A percentile compares a stretch with the other conserved stretches of the same genome.
Evolutionary conservation across 176 grass and related monocot genomes (phyloP).

Genomic region (Zea mays): DNA sequence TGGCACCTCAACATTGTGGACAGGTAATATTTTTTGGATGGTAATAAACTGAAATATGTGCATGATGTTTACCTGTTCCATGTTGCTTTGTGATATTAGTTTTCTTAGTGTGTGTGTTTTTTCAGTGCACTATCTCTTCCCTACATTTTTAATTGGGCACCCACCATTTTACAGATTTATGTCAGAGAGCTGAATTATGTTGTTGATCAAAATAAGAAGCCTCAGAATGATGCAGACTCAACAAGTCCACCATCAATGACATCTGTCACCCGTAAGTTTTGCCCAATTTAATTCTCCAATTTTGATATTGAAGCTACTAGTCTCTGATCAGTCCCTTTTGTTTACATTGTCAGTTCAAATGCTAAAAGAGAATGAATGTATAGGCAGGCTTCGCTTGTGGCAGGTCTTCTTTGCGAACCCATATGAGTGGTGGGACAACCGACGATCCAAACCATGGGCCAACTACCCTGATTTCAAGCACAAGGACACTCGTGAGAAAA

Average conservation of each 20-base stretch:
- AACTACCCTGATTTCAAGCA: slow-evolving; percentile 46
- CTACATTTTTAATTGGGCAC: not conserved
- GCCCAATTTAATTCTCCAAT: not conserved
- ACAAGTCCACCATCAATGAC: slow-evolving; percentile 5
- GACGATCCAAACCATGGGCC: slow-evolving; percentile 29
- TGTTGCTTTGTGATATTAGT: not conserved
- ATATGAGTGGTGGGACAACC: slow-evolving; percentile 74
- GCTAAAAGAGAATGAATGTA: slow-evolving; percentile 19
- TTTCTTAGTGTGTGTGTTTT: not conserved
- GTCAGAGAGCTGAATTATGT: slow-evolving; percentile 62
- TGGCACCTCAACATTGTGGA: not conserved
- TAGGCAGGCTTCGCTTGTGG: slow-evolving; percentile 51
- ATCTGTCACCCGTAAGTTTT: slow-evolving; percentile 38
- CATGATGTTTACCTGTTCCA: not conserved
- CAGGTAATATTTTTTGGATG: not conserved
- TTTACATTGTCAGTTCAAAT: slow-evolving; percentile 33
- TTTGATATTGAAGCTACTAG: not conserved
- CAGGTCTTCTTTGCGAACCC: slow-evolving; percentile 78
- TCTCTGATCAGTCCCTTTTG: not conserved
- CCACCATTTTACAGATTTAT: slow-evolving; percentile 33
- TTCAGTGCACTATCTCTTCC: not conserved
- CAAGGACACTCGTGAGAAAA: slow-evolving; percentile 53
- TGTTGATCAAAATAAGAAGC: slow-evolving; percentile 29
- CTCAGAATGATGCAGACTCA: not conserved
- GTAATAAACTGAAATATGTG: not conserved